Evolutionary conservation across 2,329 filamentous ascomycete genomes (phyloP).

Genomic region (Arthrobotrys musiformis): DNA sequence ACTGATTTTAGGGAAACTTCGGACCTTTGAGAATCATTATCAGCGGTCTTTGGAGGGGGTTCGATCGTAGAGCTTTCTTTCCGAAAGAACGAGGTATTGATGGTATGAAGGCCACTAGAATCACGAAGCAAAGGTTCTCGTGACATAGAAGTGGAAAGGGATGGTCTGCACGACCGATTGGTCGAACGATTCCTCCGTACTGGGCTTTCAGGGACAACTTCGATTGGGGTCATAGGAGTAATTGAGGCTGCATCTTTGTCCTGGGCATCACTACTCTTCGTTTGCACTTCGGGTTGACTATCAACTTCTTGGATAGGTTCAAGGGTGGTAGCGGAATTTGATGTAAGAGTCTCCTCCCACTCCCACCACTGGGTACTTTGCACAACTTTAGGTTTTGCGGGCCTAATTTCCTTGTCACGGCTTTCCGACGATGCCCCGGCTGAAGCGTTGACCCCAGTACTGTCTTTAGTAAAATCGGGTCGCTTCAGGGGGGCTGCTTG

Average conservation of each 20-base stretch:
- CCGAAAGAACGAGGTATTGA: slow-evolving; percentile 40
- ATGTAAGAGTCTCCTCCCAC: slow-evolving; percentile 28
- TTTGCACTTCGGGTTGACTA: slow-evolving; percentile 47
- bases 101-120: slow-evolving; percentile 30
- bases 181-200: neutral
- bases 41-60: neutral
- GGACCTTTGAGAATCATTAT: slow-evolving; percentile 41
- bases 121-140: slow-evolving; percentile 44
- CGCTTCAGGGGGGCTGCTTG: neutral
- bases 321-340: slow-evolving; percentile 4
- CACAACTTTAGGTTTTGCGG: slow-evolving; percentile 9
- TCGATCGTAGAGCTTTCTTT: slow-evolving; percentile 39
- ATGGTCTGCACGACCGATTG: neutral
- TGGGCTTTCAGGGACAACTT: slow-evolving; percentile 35
- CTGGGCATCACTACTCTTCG: slow-evolving; percentile 25
- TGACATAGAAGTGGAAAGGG: neutral
- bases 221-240: neutral
- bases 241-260: neutral
- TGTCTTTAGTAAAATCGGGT: slow-evolving; percentile 15
- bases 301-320: slow-evolving; percentile 44
- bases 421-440: neutral
- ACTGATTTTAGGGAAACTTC: slow-evolving; percentile 40
- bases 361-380: slow-evolving; percentile 54
- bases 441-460: neutral
- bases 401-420: neutral